Evolutionary conservation across 306 rosid genomes (phyloP), one percentile per base, ranked within the genome.

Genomic region (Sicyos baderoa): DNA sequence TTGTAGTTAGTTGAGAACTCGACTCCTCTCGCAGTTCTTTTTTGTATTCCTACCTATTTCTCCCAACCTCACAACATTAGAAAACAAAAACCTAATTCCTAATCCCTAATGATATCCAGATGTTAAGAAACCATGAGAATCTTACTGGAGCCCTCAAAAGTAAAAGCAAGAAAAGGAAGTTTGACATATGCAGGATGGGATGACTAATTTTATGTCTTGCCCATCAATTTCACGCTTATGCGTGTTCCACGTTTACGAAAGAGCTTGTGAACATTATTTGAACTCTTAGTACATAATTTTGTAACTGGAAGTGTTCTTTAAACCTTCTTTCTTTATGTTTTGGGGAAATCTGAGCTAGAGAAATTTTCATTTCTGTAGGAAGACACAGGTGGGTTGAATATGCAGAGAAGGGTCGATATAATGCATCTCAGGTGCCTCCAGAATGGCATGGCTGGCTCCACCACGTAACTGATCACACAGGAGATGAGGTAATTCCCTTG

Each of bases 391-490:
- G 98, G 98, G 94, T 93, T 71, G 98, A 93, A 82, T 93, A 93
- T 81, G 98, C 94, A 32, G 96, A 89, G 79, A 93, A 93, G 79
- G 25, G 76, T 70, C 91, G 98, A 73, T 93, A 89, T 76, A 93
- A 93, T 44, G 97, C 98, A 69, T 93, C 98, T 78, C 98, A 93
- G 83, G 98, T 93, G 67, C 98, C 98, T 32, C 29, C 98, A 61
- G 98, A 93, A 78, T 93, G 98, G 98, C 98, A 93, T 55, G 98
- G 98, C 78, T 93, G 98, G 98, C 87, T 93, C 64, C 98, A 93
- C 79, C 80, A 72, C 85, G 73, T 89, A 54, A 93, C 97, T 8
- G 98, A 93, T 81, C 89, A 84, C 83, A 93, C 98, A 3, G 98
- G 98, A 61, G 98, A 93, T 27, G 92, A 93, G 96, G 98, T 84